Evolutionary conservation across 208 protist species (phyloP), one percentile per base, ranked within the genome.

Genomic region (Trypanosoma caninum): DNA sequence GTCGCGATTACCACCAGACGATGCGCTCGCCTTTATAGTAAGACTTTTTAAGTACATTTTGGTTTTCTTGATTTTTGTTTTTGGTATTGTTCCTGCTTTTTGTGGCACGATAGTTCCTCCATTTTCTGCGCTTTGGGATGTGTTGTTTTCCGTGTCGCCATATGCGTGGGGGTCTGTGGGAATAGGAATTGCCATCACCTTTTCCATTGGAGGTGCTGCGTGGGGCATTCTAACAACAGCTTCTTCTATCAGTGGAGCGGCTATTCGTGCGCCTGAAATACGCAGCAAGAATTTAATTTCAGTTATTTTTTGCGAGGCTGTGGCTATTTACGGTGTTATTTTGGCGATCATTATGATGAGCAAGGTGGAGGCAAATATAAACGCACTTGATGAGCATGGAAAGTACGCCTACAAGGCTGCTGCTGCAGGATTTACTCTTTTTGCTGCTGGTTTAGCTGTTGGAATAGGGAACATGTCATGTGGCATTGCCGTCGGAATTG

Each of bases 271-370:
- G 0, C 90, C 90, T 16, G 75, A 94, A 42, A 96, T 96, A 61
- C 78, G 89, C 27, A 96, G 87, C 65, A 97, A 97, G 68, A 97
- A 97, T 59, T 74, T 97, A 7, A 97, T 96, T 50, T 97, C 87
- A 27, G 97, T 99, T 69, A 98, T 99, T 76, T 99, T 99, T 77
- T 99, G 98, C 80, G 98, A 99, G 77, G 98, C 98, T 37, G 96
- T 99, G 0, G 97, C 97, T 42, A 99, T 99, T 60, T 99, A 99
- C 81, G 98, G 98, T 46, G 97, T 99, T 60, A 99, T 99, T 72
- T 87, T 99, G 25, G 93, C 98, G 34, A 99, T 99, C 81, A 98
- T 99, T 42, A 93, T 99, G 83, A 91, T 92, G 76, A 93, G 89
- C 25, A 96, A 96, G 68, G 77, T 96, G 44, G 80, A 88, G 52